These are phyloP conservation scores for Marvania coccoides DNA, from an alignment of 139 green algal species.

Conservation along the genomic window DNA sequence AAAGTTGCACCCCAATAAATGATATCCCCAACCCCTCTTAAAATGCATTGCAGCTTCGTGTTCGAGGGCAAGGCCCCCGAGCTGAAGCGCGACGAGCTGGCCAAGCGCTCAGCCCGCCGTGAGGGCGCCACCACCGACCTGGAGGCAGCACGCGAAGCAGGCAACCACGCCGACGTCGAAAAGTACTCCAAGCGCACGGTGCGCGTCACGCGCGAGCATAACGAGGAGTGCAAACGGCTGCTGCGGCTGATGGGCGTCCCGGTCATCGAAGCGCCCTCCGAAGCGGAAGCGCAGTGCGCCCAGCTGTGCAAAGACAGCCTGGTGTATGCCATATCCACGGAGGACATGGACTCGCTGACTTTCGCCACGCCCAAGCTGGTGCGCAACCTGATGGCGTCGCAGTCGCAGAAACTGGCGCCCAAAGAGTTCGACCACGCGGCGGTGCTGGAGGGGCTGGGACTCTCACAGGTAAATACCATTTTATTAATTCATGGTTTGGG, in stretches of 20 bases:
- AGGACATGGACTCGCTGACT: constrained; percentile 98
- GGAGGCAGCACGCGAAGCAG: constrained; percentile 63
- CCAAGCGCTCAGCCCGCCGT: constrained; percentile 21
- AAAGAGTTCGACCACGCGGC: constrained; percentile 78
- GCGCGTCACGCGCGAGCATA: constrained; percentile 78
- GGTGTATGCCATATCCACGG: constrained; percentile 85
- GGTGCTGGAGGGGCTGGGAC: constrained; percentile 56
- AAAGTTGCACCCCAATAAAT: not conserved
- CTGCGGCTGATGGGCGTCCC: constrained; percentile 93
- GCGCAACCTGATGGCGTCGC: constrained; percentile 87
- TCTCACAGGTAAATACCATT: no score
- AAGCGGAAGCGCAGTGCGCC: constrained; percentile 92
- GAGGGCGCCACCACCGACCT: constrained; percentile 47
- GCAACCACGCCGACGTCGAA: constrained; percentile 81
- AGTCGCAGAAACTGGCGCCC: constrained; percentile 55
- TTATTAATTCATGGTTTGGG: no score
- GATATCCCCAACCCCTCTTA: not conserved
- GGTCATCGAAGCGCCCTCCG: constrained; percentile 72
- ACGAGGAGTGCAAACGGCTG: constrained; percentile 91
- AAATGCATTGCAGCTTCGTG: constrained; percentile 72
- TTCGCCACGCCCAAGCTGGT: constrained; percentile 83
- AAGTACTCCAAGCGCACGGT: constrained; percentile 94
- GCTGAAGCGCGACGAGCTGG: constrained; percentile 87
- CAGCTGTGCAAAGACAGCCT: constrained; percentile 68
- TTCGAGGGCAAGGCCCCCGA: constrained; percentile 96